These are phyloP conservation scores for Acer negundo DNA, from an alignment of 345 rosid species.

Conservation along the genomic window DNA sequence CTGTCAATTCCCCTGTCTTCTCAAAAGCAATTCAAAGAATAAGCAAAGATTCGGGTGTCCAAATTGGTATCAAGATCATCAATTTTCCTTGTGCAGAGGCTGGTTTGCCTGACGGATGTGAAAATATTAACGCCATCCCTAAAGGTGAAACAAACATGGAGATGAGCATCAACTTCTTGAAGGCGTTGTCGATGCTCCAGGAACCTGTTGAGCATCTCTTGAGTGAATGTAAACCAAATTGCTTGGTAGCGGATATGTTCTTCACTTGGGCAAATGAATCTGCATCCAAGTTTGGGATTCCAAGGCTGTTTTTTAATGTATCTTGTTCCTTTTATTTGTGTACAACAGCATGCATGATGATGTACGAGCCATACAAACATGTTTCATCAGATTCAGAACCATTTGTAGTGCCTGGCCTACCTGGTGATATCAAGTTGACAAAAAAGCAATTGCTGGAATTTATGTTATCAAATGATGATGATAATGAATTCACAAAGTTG, in stretches of 20 bases:
- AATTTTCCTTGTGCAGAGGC: slow-evolving; percentile 41
- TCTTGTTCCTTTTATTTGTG: slow-evolving; percentile 31
- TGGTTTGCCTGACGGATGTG: slow-evolving; percentile 49
- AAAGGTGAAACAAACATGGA: background rate
- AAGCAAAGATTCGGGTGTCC: slow-evolving; percentile 21
- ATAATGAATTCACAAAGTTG: background rate
- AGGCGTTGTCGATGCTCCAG: slow-evolving; percentile 30
- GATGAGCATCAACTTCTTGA: slow-evolving; percentile 27
- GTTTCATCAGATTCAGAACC: slow-evolving; percentile 30
- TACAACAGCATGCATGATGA: background rate
- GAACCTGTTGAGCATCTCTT: slow-evolving; percentile 25
- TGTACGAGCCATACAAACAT: slow-evolving; percentile 27
- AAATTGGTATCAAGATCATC: slow-evolving; percentile 33
- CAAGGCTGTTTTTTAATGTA: slow-evolving; percentile 42
- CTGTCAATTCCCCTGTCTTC: slow-evolving; percentile 27
- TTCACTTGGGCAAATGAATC: slow-evolving; percentile 41
- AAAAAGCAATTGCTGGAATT: slow-evolving; percentile 19
- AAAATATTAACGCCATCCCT: slow-evolving; percentile 32
- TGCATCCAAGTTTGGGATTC: slow-evolving; percentile 36
- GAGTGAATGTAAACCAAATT: slow-evolving; percentile 28
- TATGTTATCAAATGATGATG: background rate
- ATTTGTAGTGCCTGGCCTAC: slow-evolving; percentile 34
- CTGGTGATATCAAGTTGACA: slow-evolving; percentile 36
- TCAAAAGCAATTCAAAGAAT: slow-evolving; percentile 34
- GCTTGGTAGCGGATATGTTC: slow-evolving; percentile 35